A percentile compares a stretch with the other conserved stretches of the same genome.
phyloP scores from a whole-genome alignment of 805 yeast genomes.

The Zygoascus flipseniorum region DNA sequence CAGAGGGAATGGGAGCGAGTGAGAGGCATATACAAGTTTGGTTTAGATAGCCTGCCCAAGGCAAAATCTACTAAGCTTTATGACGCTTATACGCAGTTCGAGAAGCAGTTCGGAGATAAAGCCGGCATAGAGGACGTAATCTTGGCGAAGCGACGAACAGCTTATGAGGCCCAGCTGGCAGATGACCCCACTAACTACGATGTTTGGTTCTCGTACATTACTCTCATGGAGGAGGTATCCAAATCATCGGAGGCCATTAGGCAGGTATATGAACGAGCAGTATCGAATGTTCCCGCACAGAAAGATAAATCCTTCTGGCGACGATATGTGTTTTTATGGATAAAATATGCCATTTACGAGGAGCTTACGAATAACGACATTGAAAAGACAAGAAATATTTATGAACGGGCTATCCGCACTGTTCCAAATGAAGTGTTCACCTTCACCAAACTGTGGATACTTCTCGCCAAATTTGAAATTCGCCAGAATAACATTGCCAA shows the following conservation, averaged over 20 bases:
- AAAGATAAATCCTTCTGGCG: constrained; percentile 47
- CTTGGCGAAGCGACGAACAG: constrained; percentile 43
- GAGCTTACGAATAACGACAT: constrained; percentile 43
- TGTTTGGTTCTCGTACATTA: constrained; percentile 73
- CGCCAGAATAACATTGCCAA: constrained; percentile 42
- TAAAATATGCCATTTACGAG: constrained; percentile 51
- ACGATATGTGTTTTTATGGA: constrained; percentile 63
- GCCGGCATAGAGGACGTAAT: constrained; percentile 47
- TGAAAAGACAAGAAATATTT: constrained; percentile 42
- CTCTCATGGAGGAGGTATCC: constrained; percentile 38
- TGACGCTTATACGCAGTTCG: constrained; percentile 46
- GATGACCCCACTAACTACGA: constrained; percentile 51
- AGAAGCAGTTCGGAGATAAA: constrained; percentile 53
- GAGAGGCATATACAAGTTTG: constrained; percentile 45
- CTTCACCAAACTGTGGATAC: constrained; percentile 67
- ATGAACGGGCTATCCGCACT: constrained; percentile 38
- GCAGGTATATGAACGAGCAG: constrained; percentile 38
- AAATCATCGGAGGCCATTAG: constrained; percentile 18
- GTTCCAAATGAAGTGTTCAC: constrained; percentile 57
- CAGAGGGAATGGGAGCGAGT: constrained; percentile 57
- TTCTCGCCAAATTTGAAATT: constrained; percentile 63
- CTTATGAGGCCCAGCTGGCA: constrained; percentile 42
- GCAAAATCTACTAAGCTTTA: constrained; percentile 32
- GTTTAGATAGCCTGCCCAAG: constrained; percentile 38
- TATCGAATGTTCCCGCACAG: constrained; percentile 30